These are phyloP conservation scores for Astrothelium macrocarpum DNA, from an alignment of 495 filamentous ascomycete species.

Conservation along the genomic window DNA sequence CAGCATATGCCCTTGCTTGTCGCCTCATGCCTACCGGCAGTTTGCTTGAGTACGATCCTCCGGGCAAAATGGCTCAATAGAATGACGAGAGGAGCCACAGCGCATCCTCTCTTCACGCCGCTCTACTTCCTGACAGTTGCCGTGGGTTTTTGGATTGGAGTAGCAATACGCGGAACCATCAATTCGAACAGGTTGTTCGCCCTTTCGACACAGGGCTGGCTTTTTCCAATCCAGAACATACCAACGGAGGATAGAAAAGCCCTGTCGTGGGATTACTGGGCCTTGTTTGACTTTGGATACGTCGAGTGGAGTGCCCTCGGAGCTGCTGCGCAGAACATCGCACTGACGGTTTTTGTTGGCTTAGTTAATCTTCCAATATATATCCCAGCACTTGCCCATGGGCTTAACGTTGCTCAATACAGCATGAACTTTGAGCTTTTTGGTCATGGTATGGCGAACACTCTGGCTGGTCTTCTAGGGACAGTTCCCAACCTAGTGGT, in stretches of 20 bases:
- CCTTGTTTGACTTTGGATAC: constrained; percentile 5
- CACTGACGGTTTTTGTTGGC: constrained; percentile 5
- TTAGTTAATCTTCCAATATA: constrained; percentile 11
- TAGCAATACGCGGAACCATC: not conserved
- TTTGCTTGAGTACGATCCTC: not conserved
- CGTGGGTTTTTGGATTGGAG: not conserved
- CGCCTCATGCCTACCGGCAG: not conserved
- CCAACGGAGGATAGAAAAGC: not conserved
- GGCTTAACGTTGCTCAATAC: constrained; percentile 3
- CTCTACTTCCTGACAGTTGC: not conserved
- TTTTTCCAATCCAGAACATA: not conserved
- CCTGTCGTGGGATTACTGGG: constrained; percentile 8
- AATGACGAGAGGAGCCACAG: not conserved
- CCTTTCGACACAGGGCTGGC: not conserved
- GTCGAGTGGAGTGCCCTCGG: constrained; percentile 7
- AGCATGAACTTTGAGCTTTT: constrained; percentile 13
- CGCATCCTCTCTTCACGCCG: not conserved
- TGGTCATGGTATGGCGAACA: constrained; percentile 10
- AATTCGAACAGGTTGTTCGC: not conserved
- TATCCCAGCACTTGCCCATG: constrained; percentile 8
- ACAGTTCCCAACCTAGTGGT: constrained; percentile 10
- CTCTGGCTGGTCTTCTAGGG: constrained; percentile 3
- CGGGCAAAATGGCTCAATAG: not conserved
- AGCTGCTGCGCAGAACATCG: constrained; percentile 8
- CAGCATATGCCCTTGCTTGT: not conserved